Conservation (phyloP, 2,329 filamentous ascomycete species). For the Monosporascus sp. region DNA sequence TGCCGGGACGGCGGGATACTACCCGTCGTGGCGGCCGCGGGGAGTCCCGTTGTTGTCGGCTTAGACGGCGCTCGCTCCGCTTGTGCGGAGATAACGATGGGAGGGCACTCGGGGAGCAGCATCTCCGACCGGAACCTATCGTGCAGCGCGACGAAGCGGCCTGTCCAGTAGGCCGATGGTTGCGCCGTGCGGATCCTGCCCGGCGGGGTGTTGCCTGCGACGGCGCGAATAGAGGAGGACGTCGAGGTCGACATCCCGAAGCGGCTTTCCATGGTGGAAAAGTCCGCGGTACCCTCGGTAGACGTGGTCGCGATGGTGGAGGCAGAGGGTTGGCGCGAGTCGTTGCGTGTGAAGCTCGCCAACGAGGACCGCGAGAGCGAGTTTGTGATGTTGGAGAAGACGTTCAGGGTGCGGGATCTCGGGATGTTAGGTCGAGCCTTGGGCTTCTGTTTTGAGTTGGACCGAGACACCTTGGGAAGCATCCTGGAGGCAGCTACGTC, state of each 20-base stretch:
- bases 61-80: constrained; percentile 8
- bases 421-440: constrained; percentile 26
- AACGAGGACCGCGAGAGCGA: constrained; percentile 35
- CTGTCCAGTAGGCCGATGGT: constrained; percentile 53
- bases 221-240: neutral
- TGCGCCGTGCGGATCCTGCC: constrained; percentile 35
- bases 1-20: no score
- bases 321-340: constrained; percentile 37
- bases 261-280: neutral
- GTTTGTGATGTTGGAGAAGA: constrained; percentile 39
- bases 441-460: constrained; percentile 4
- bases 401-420: constrained; percentile 40
- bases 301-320: constrained; percentile 7
- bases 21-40: constrained; percentile 1
- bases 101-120: constrained; percentile 24
- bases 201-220: neutral
- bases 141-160: constrained; percentile 52
- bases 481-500: constrained; percentile 4
- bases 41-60: no score
- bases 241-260: neutral
- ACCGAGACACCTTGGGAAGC: constrained; percentile 1
- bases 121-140: constrained; percentile 47
- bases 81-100: constrained; percentile 15
- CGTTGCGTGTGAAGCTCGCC: constrained; percentile 32
- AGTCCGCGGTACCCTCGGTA: no score